Evolutionary conservation across 2,329 filamentous ascomycete species (phyloP).

Genomic region (Ophiosphaerella korrae): DNA sequence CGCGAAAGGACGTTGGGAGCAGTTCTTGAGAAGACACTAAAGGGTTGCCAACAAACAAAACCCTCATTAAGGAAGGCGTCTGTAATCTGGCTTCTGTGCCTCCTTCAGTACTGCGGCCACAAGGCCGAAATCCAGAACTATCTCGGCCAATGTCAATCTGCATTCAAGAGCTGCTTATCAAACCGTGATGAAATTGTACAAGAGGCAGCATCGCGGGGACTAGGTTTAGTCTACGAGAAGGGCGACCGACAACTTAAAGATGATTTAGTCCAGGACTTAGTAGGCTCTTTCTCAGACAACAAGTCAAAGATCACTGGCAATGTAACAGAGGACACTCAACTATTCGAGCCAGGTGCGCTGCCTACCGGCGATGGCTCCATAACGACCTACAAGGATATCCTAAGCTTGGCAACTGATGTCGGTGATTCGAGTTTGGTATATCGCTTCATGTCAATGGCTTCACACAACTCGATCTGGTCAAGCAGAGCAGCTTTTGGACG

Average conservation of each 20-base stretch:
- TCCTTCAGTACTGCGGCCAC: slow-evolving; percentile 88
- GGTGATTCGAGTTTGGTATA: slow-evolving; percentile 96
- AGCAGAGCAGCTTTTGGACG: slow-evolving; percentile 95
- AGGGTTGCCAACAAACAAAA: slow-evolving; percentile 81
- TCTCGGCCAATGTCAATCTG: slow-evolving; percentile 78
- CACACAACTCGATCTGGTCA: slow-evolving; percentile 95
- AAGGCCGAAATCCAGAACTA: slow-evolving; percentile 73
- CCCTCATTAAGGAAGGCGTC: slow-evolving; percentile 89
- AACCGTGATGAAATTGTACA: slow-evolving; percentile 94
- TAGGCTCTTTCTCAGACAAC: slow-evolving; percentile 81
- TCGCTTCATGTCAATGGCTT: slow-evolving; percentile 96
- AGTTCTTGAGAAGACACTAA: slow-evolving; percentile 74
- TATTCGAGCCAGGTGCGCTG: slow-evolving; percentile 89
- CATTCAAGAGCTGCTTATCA: slow-evolving; percentile 85
- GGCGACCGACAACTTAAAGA: slow-evolving; percentile 81
- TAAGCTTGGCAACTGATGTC: slow-evolving; percentile 92
- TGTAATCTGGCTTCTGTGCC: slow-evolving; percentile 90
- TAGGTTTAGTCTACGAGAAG: slow-evolving; percentile 92
- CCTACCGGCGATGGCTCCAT: slow-evolving; percentile 90
- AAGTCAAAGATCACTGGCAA: slow-evolving; percentile 72
- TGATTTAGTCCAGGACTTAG: slow-evolving; percentile 83
- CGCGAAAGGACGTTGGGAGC: slow-evolving; percentile 53
- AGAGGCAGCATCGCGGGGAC: slow-evolving; percentile 87
- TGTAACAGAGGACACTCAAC: slow-evolving; percentile 86
- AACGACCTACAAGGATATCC: slow-evolving; percentile 97